phyloP scores from a whole-genome alignment of 1,139 yeast species.

The Yamadazyma trypodendri region DNA sequence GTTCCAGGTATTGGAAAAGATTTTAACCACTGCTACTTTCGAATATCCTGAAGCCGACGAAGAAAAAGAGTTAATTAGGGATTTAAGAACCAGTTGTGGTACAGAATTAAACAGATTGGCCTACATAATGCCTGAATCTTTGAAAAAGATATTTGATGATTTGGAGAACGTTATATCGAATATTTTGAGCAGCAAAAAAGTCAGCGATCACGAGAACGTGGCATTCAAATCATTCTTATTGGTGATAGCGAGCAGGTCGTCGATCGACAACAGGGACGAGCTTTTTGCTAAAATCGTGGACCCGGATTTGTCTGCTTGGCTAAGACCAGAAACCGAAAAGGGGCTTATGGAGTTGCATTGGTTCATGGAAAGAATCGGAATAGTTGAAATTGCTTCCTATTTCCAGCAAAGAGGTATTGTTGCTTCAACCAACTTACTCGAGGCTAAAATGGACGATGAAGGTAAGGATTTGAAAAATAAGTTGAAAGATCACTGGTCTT shows the following conservation, averaged over 20 bases:
- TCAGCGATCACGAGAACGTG: constrained; percentile 88
- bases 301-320: constrained; percentile 91
- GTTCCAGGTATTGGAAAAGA: constrained; percentile 83
- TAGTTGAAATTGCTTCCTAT: constrained; percentile 88
- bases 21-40: constrained; percentile 83
- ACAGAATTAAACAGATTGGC: constrained; percentile 93
- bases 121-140: constrained; percentile 87
- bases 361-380: constrained; percentile 97
- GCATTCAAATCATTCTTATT: constrained; percentile 89
- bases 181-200: constrained; percentile 65
- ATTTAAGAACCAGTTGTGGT: constrained; percentile 88
- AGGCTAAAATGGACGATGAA: constrained; percentile 86
- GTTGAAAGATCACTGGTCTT: constrained; percentile 88
- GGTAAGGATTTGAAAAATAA: constrained; percentile 75
- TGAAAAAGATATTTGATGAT: constrained; percentile 77
- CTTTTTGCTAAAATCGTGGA: constrained; percentile 86
- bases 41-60: constrained; percentile 77
- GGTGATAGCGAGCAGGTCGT: constrained; percentile 87
- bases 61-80: constrained; percentile 77
- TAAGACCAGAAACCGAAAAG: constrained; percentile 84
- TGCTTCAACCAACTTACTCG: constrained; percentile 69
- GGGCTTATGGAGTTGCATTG: constrained; percentile 88
- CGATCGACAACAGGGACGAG: constrained; percentile 65
- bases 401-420: constrained; percentile 80
- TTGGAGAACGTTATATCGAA: constrained; percentile 77